Percentiles rank a stretch among this genome's conserved stretches.
Evolutionary conservation across 768 basidiomycete genomes (phyloP).

Genomic region (Pilatotrama ljubarskyi): DNA sequence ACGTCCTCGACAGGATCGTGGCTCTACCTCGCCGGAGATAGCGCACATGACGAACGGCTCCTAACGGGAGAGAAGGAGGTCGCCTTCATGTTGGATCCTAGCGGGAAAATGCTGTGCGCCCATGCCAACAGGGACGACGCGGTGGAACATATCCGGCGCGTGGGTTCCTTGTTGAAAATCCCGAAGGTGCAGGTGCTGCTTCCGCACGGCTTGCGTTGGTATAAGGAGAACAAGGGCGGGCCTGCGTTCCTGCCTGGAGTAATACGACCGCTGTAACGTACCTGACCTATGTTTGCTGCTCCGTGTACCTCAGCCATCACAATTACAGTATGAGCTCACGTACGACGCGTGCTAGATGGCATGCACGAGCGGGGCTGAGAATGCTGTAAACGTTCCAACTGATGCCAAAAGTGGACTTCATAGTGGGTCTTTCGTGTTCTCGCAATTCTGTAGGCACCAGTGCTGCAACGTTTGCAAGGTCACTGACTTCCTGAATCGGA

Average conservation of each 20-base stretch:
- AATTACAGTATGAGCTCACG: no score
- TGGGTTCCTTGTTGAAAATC: conserved; percentile 39
- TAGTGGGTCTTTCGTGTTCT: no score
- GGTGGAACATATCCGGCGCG: conserved; percentile 41
- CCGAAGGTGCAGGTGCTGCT: conserved; percentile 47
- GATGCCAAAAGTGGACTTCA: no score
- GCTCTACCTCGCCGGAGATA: conserved; percentile 57
- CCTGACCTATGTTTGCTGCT: no score
- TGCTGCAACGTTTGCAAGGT: no score
- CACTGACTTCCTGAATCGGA: no score
- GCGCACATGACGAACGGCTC: conserved; percentile 55
- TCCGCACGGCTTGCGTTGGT: conserved; percentile 57
- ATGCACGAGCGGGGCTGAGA: no score
- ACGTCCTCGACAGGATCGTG: conserved; percentile 54
- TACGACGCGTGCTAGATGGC: no score
- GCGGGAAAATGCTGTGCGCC: conserved; percentile 38
- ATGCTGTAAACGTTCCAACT: no score
- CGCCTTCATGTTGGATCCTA: conserved; percentile 25
- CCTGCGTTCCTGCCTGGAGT: conserved; percentile 37
- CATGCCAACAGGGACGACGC: conserved; percentile 46
- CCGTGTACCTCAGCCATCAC: no score
- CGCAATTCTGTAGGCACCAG: no score
- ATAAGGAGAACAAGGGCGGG: conserved; percentile 43
- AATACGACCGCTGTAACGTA: no score
- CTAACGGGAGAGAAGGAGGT: conserved; percentile 47